Percentiles rank a stretch among this genome's conserved stretches.
Evolutionary conservation across 2,329 filamentous ascomycete species (phyloP).

Genomic region (Colletotrichum graminicola): DNA sequence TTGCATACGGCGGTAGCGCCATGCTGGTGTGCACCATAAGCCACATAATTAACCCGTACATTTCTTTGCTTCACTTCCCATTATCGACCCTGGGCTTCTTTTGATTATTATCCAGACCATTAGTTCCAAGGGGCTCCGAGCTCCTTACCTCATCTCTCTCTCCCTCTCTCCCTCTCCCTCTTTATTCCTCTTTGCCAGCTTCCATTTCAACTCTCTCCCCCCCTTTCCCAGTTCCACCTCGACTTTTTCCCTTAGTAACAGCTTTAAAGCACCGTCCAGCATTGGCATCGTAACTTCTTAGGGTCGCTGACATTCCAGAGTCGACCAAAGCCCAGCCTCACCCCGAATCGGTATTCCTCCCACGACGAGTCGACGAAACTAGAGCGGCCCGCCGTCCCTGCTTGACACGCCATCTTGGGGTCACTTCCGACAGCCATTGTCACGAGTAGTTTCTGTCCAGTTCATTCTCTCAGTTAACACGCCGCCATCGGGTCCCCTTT

Average conservation of each 20-base stretch:
- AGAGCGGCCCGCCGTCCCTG: slow-evolving; percentile 6
- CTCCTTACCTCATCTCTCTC: slow-evolving; percentile 16
- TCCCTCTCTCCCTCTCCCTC: neutral
- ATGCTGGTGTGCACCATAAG: slow-evolving; percentile 34
- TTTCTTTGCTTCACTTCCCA: slow-evolving; percentile 25
- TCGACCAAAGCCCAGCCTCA: neutral
- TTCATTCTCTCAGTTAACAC: neutral
- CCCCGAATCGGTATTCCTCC: neutral
- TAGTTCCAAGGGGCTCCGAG: slow-evolving; percentile 16
- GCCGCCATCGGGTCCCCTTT: neutral
- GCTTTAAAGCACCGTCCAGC: neutral
- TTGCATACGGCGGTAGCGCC: slow-evolving; percentile 31
- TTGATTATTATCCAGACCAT: slow-evolving; percentile 34
- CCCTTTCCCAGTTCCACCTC: neutral
- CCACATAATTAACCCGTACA: slow-evolving; percentile 40
- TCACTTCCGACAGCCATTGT: slow-evolving; percentile 30
- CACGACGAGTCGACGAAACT: slow-evolving; percentile 17
- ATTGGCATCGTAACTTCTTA: neutral
- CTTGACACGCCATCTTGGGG: slow-evolving; percentile 15
- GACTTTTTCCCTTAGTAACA: neutral
- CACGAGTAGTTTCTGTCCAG: slow-evolving; percentile 20
- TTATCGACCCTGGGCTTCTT: slow-evolving; percentile 31
- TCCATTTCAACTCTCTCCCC: slow-evolving; percentile 1
- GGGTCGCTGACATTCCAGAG: neutral
- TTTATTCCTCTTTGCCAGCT: neutral